Base-by-base conservation (phyloP, 495 filamentous ascomycete genomes). In the Xeromyces bisporus region DNA sequence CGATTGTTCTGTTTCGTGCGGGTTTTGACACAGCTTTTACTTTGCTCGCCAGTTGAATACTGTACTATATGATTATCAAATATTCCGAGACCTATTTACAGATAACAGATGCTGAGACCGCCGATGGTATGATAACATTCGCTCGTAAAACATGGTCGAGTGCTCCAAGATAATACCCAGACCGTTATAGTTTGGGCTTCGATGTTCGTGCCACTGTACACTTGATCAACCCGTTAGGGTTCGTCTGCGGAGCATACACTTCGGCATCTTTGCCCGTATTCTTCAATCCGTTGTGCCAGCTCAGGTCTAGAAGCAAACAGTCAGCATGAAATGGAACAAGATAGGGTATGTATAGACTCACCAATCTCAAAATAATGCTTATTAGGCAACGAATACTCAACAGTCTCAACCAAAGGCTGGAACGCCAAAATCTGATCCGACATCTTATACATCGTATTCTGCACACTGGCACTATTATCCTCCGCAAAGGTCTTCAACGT, bases 391-490 rank as follows among this genome's bases (percentile, higher is more conserved):
- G 73, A 67, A 47, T 93, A 96, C 41, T 76, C 71, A 23, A 85
- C 80, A 8, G 68, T 59, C 25, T 80, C 72, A 7, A 83, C 67
- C 51, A 73, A 59, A 17, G 81, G 72, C 33, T 67, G 83, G 15
- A 61, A 70, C 11, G 64, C 80, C 40, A 97, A 62, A 40, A 97
- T 93, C 59, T 78, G 66, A 51, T 87, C 75, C 35, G 69, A 71
- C 89, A 97, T 97, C 66, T 92, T 87, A 58, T 92, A 96, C 89
- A 97, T 93, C 35, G 86, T 94, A 39, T 76, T 75, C 66, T 97
- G 89, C 11, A 97, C 89, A 45, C 80, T 87, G 28, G 89, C 78
- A 42, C 80, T 89, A 51, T 80, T 67, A 41, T 96, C 87, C 43
- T 72, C 71, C n/a, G 89, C 86, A 47, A 97, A 97, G 0, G 74